Conservation (phyloP, 768 basidiomycete genomes). For the Cyclocybe aegerita region DNA sequence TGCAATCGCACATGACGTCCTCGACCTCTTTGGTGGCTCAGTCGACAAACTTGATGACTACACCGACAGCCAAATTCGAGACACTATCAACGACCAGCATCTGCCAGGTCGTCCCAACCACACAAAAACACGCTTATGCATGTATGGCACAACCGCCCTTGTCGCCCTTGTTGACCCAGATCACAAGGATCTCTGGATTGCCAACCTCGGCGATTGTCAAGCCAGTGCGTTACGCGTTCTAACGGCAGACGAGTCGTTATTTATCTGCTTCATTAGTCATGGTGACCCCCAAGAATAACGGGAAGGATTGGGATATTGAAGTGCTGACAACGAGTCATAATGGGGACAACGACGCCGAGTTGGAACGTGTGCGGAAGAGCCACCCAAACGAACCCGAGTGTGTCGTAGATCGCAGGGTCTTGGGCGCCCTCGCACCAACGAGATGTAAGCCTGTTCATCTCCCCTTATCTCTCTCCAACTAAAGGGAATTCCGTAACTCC, state of each 20-base stretch:
- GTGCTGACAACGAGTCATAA: constrained; percentile 69
- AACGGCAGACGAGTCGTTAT: background rate
- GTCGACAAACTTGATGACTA: constrained; percentile 47
- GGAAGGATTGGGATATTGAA: constrained; percentile 58
- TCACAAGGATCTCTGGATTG: constrained; percentile 71
- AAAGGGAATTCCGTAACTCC: constrained; percentile 4
- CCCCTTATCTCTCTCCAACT: constrained; percentile 10
- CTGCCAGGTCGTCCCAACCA: constrained; percentile 50
- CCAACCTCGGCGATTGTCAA: constrained; percentile 81
- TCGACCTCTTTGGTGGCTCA: constrained; percentile 59
- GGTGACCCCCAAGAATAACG: constrained; percentile 43
- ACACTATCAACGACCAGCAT: constrained; percentile 64
- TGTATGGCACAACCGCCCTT: constrained; percentile 80
- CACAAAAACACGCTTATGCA: constrained; percentile 68
- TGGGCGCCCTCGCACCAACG: constrained; percentile 77
- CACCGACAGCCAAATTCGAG: constrained; percentile 55
- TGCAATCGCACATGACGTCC: constrained; percentile 64
- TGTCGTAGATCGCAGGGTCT: constrained; percentile 62
- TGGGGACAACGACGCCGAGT: constrained; percentile 64
- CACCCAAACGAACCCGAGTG: constrained; percentile 75
- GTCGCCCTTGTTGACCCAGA: constrained; percentile 72
- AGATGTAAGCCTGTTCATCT: constrained; percentile 46
- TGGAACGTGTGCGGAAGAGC: constrained; percentile 58
- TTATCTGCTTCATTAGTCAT: constrained; percentile 36
- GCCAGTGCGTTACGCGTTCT: constrained; percentile 49